Percentiles rank a stretch among this genome's conserved stretches.
These are phyloP conservation scores for Sporopachydermia quercuum DNA, from an alignment of 805 yeast species.

Conservation along the genomic window DNA sequence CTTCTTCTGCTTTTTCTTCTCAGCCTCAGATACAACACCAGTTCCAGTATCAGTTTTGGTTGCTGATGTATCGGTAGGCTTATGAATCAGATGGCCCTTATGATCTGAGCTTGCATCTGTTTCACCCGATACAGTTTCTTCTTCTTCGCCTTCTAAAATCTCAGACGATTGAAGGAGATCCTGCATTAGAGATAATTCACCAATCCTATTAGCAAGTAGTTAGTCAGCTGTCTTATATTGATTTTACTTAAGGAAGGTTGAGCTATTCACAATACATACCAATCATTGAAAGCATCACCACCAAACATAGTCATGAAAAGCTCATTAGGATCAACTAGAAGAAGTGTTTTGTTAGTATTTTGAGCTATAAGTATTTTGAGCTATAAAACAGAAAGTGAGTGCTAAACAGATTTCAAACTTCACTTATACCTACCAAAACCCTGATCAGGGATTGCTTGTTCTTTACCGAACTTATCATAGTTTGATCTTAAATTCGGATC, in stretches of 20 bases:
- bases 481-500: slow-evolving; percentile 52
- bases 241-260: not conserved
- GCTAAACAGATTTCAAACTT: not conserved
- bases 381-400: not conserved
- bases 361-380: not conserved
- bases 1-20: not conserved
- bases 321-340: slow-evolving; percentile 53
- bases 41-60: not conserved
- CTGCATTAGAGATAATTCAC: slow-evolving; percentile 67
- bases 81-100: not conserved
- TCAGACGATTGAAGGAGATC: slow-evolving; percentile 56
- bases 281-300: slow-evolving; percentile 74
- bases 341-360: not conserved
- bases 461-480: slow-evolving; percentile 81
- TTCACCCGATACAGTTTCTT: too few relatives aligned
- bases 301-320: slow-evolving; percentile 79
- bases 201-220: slow-evolving; percentile 36
- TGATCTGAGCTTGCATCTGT: not conserved
- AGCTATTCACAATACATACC: slow-evolving; percentile 8
- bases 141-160: slow-evolving; percentile 30
- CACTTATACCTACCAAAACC: slow-evolving; percentile 33
- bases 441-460: slow-evolving; percentile 48
- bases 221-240: slow-evolving; percentile 9
- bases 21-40: not conserved
- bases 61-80: not conserved